Conservation (phyloP, 169 alveolate species). For the Plasmodium cynomolgi region DNA sequence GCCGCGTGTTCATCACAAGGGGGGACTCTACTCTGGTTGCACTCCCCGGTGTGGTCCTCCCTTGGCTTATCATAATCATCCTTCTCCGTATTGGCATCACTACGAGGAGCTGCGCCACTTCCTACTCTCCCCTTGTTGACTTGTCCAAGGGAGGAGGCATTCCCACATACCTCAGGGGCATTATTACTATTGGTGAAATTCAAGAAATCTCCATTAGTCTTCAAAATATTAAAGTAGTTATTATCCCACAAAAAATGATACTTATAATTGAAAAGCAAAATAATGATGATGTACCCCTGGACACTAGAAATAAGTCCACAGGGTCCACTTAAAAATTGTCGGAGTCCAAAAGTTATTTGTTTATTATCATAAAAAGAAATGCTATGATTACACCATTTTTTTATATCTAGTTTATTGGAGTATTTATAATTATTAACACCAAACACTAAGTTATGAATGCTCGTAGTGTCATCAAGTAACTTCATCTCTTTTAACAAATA, state of each 20-base stretch:
- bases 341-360: constrained; percentile 79
- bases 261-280: constrained; percentile 78
- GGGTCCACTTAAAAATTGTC: constrained; percentile 79
- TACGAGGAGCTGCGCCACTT: neutral
- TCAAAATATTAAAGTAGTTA: constrained; percentile 51
- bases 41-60: neutral
- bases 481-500: constrained; percentile 67
- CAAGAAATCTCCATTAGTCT: constrained; percentile 62
- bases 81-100: neutral
- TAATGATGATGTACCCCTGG: constrained; percentile 78
- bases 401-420: constrained; percentile 44
- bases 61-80: neutral
- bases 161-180: neutral
- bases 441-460: constrained; percentile 68
- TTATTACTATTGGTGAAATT: neutral
- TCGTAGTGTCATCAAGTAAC: constrained; percentile 20
- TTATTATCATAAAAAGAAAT: constrained; percentile 74
- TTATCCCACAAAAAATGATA: constrained; percentile 73
- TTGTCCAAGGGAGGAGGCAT: neutral
- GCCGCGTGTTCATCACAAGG: neutral
- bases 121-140: neutral
- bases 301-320: constrained; percentile 83
- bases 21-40: neutral
- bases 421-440: constrained; percentile 73
- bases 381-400: constrained; percentile 80